Evolutionary conservation across 2,329 filamentous ascomycete genomes (phyloP), one percentile per base, ranked within the genome.

Genomic region (Trichoderma semiorbis): DNA sequence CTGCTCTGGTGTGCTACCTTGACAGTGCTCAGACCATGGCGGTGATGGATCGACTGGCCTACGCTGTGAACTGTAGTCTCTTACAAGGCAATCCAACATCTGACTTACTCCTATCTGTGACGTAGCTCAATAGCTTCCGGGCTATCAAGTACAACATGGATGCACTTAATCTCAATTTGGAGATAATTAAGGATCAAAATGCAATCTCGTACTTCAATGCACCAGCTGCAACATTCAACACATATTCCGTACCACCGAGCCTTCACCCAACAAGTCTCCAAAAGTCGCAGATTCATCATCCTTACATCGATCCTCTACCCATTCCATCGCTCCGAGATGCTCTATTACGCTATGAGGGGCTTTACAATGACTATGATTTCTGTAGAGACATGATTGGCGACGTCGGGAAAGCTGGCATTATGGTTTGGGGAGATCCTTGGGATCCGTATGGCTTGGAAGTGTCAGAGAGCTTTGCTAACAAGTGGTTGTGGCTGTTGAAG

Each of bases 361-460:
- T 43, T n/a, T 43, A 43, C 39, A 43, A 43, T 43, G 39, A 43
- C 39, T 43, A 43, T 3, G 39, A 43, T 43, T 43, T 43, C 18
- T 43, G 39, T 43, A n/a, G 39, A n/a, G 39, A 43, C 39, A 43
- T 43, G 39, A 43, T 43, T 36, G 65, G 43, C 14, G 21, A 32
- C 5, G 32, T 36, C 24, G 65, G 65, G n/a, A 16, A 69, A 30
- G 53, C 32, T n/a, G 65, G 65, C 2, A 69, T 87, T 1, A 78
- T 87, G 12, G 81, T 87, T 3, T 87, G 85, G 86, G 83, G 84
- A 1, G 82, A 85, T 7, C 80, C 85, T 1, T 85, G 80, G 80
- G 80, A 86, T 69, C 72, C 80, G 3, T 72, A 73, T 0, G 83
- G 80, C 12, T 88, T 85, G 86, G 86, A 88, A 73, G 77, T 83